Base-by-base conservation (phyloP, 352 stramenopile genomes). In the Halophytophthora polymorphica region DNA sequence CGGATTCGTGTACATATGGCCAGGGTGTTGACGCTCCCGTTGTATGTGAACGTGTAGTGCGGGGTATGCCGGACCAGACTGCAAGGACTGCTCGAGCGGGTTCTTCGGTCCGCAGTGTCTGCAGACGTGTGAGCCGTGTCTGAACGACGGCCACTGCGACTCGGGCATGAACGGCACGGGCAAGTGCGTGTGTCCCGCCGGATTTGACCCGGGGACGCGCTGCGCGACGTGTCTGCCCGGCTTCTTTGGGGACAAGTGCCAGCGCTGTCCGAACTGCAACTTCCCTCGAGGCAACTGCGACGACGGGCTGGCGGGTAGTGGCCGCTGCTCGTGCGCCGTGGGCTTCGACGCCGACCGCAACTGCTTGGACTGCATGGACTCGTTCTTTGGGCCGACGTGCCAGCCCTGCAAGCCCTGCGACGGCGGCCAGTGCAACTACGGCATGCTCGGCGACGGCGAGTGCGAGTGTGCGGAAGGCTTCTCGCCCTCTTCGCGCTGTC, bases 391-490 rank as follows among this genome's bases (percentile, higher is more conserved):
- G 12, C 43, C 65, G 12, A 78, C 52, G 3, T 96, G 86, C 46
- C 56, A 71, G 22, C 82, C 86, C 1, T 96, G 86, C 45, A 73
- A 87, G 50, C 63, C 84, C n/a, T 96, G 86, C 40, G 77, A 93
- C 31, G 76, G 73, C 35, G 86, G 86, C 8, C 63, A 66, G 15
- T 96, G 86, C 55, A 92, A 93, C 53, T 79, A 93, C 49, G 86
- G 86, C 0, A 50, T 92, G 3, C 56, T 71, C 13, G 86, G 86
- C 28, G 74, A 94, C 49, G 86, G 86, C 5, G 59, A 83, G 48
- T 96, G 86, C 37, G 65, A 90, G n/a, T 96, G 86, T 40, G 64
- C 69, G 0, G 80, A 91, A 57, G 86, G 84, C 0, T 96, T 95
- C 53, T 73, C 77, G 6, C 45, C 83, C 0, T 67, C 88, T 22